Percentiles rank a stretch among this genome's conserved stretches.
phyloP scores from a whole-genome alignment of 768 basidiomycete species.

The Phylloporus arenicola region DNA sequence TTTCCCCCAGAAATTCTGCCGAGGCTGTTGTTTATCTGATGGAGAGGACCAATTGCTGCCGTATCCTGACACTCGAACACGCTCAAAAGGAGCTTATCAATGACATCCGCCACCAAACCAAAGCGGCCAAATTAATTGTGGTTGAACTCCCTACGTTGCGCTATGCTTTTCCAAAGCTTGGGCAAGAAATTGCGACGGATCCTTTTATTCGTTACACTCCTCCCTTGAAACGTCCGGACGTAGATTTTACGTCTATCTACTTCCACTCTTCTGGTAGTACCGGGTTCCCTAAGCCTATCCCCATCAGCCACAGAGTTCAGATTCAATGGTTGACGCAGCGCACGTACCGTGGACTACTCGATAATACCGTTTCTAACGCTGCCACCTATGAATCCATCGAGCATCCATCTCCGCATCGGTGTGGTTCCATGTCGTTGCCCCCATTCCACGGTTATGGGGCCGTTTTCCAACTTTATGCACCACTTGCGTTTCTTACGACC shows the following conservation, averaged over 20 bases:
- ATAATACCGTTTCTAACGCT: neutral
- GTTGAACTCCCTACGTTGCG: conserved; percentile 14
- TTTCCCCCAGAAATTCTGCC: conserved; percentile 19
- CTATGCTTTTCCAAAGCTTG: conserved; percentile 34
- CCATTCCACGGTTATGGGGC: conserved; percentile 25
- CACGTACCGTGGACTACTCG: conserved; percentile 14
- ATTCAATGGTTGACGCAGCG: conserved; percentile 29
- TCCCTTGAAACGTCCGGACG: neutral
- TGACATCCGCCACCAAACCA: conserved; percentile 1
- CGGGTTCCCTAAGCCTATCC: conserved; percentile 41
- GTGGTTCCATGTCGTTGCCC: conserved; percentile 23
- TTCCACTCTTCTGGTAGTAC: conserved; percentile 35
- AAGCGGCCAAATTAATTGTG: neutral
- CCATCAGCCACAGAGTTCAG: conserved; percentile 29
- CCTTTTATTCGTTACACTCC: conserved; percentile 10
- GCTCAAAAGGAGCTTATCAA: conserved; percentile 10
- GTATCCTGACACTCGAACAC: conserved; percentile 9
- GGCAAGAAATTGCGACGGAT: conserved; percentile 18
- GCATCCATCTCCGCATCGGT: conserved; percentile 11
- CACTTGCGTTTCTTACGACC: conserved; percentile 14
- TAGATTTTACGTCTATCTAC: conserved; percentile 11
- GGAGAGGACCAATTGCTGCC: conserved; percentile 13
- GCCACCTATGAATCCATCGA: neutral
- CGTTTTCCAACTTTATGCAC: conserved; percentile 8
- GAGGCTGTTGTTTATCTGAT: conserved; percentile 20